Evolutionary conservation across 305 asterid genomes (phyloP).

Genomic region (Caryopteris hybrid): DNA sequence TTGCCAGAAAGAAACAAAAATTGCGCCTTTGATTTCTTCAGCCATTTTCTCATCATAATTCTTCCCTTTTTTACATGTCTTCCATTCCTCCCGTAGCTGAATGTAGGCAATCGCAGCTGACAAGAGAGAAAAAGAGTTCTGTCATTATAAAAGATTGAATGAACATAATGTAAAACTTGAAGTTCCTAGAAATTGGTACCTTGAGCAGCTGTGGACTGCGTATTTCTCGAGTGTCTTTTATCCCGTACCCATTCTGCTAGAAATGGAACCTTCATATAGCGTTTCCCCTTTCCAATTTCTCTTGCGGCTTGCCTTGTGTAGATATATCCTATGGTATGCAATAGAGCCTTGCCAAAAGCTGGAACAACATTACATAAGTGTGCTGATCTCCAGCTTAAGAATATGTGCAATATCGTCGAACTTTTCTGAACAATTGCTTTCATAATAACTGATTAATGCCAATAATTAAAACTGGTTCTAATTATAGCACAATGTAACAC

Average conservation of each 20-base stretch:
- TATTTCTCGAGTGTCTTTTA: slow-evolving; percentile 62
- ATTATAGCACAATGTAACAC: neutral
- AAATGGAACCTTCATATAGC: slow-evolving; percentile 79
- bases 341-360: slow-evolving; percentile 88
- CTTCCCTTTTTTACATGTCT: slow-evolving; percentile 50
- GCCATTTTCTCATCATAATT: slow-evolving; percentile 52
- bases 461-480: neutral
- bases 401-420: no score
- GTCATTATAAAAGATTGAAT: neutral
- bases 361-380: no score
- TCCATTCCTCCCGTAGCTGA: slow-evolving; percentile 64
- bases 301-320: slow-evolving; percentile 86
- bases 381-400: no score
- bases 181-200: slow-evolving; percentile 36
- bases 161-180: slow-evolving; percentile 3
- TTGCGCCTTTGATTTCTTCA: slow-evolving; percentile 59
- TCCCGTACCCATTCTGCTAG: slow-evolving; percentile 87
- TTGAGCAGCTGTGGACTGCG: slow-evolving; percentile 75
- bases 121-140: neutral
- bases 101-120: slow-evolving; percentile 68
- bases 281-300: slow-evolving; percentile 73
- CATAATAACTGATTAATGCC: no score
- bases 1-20: slow-evolving; percentile 73
- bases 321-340: slow-evolving; percentile 81
- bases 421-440: no score